Base-by-base conservation (phyloP, 208 protist species). In the Leishmania amazonensis region DNA sequence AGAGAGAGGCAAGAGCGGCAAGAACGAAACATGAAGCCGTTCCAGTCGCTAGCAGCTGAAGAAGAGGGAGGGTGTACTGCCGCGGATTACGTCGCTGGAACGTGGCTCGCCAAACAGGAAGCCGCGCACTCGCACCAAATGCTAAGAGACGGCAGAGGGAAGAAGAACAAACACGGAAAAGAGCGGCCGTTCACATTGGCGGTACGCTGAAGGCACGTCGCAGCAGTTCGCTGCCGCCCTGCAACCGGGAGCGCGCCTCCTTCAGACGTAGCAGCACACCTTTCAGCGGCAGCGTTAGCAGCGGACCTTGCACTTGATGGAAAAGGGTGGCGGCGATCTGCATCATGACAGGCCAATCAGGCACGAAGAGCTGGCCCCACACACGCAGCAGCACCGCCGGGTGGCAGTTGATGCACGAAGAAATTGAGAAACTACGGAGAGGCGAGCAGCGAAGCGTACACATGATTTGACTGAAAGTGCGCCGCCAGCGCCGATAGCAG, bases 381-480 rank as follows among this genome's bases (percentile, higher is more conserved):
- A 94, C 73, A 17, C 88, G 81, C 67, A 85, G 81, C 31, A 90
- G 79, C 70, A 93, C 70, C 31, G 81, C 54, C 42, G 86, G 51
- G 4, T 8, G 90, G 83, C 73, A 95, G 88, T 62, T 94, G 89
- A 24, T 90, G 88, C 47, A 81, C 82, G 81, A 90, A 94, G 68
- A 95, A 83, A 15, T 87, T 95, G 40, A 95, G 79, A 73, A 93
- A 93, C 92, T 89, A 94, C 75, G 84, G 86, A 9, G 90, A 83
- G 42, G 89, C 92, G n/a, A 90, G 88, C 75, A 83, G 85, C 53
- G 80, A 45, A n/a, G 90, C 70, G 31, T 83, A 53, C 60, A 95
- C 62, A 2, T 81, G 83, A 51, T 71, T 72, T 31, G 76, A 1
- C 17, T 72, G 15, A 62, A 95, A 87, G 76, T 94, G 92, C 1